These are phyloP conservation scores for Cydonia oblonga DNA, from an alignment of 331 rosid species.

Conservation along the genomic window DNA sequence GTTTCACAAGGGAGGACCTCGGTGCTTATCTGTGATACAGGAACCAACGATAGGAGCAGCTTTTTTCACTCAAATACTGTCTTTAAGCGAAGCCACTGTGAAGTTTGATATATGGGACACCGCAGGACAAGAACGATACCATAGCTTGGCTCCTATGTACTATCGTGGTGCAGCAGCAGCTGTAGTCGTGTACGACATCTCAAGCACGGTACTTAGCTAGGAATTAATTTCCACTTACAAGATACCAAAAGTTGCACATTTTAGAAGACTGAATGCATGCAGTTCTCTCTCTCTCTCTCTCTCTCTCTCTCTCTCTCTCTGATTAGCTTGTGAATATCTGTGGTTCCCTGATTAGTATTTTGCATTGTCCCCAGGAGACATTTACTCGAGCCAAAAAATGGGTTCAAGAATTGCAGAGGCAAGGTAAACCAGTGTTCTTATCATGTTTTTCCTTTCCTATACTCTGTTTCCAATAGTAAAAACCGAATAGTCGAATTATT, in stretches of 20 bases:
- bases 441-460: neutral
- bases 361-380: constrained; percentile 43
- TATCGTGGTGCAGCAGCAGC: constrained; percentile 79
- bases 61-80: constrained; percentile 49
- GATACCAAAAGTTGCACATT: neutral
- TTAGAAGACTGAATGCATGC: neutral
- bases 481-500: neutral
- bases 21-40: constrained; percentile 16
- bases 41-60: constrained; percentile 66
- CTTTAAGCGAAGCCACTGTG: constrained; percentile 51
- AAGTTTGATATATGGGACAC: constrained; percentile 73
- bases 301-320: neutral
- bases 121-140: constrained; percentile 65
- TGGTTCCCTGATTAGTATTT: neutral
- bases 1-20: neutral
- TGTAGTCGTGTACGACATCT: constrained; percentile 63
- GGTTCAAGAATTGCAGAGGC: constrained; percentile 74
- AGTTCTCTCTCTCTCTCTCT: neutral
- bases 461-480: neutral
- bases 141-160: constrained; percentile 67
- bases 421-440: constrained; percentile 27
- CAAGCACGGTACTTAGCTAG: constrained; percentile 35
- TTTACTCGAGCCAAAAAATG: constrained; percentile 70
- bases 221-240: neutral
- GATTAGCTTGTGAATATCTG: neutral